Conservation (phyloP, 305 asterid species). For the Ilex paraguariensis region DNA sequence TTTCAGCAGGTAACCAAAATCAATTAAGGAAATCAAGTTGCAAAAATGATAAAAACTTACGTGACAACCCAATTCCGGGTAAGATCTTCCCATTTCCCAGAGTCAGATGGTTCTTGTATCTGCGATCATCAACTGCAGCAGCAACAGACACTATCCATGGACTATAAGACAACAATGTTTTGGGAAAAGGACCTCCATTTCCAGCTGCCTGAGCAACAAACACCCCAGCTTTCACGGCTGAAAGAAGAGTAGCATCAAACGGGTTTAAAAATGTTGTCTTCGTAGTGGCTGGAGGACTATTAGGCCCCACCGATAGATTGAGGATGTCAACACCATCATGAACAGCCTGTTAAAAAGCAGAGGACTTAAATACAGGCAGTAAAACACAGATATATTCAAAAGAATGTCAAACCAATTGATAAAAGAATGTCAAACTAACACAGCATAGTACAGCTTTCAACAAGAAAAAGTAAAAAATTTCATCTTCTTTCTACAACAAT, state of each 20-base stretch:
- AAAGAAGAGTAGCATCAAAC: slow-evolving; percentile 89
- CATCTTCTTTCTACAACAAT: too few relatives aligned
- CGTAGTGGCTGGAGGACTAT: slow-evolving; percentile 91
- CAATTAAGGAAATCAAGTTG: too few relatives aligned
- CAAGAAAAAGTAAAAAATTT: neutral
- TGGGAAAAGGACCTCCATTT: slow-evolving; percentile 97
- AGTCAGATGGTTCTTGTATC: slow-evolving; percentile 88
- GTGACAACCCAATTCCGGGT: slow-evolving; percentile 88
- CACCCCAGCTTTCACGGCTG: slow-evolving; percentile 96
- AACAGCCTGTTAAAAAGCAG: slow-evolving; percentile 65
- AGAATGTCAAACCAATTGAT: too few relatives aligned
- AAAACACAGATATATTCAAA: too few relatives aligned
- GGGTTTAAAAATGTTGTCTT: slow-evolving; percentile 93
- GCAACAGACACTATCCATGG: slow-evolving; percentile 98
- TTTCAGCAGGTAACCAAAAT: too few relatives aligned
- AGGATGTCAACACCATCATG: slow-evolving; percentile 96
- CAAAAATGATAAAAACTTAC: slow-evolving; percentile 42
- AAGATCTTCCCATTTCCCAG: slow-evolving; percentile 86
- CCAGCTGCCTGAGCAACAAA: slow-evolving; percentile 99
- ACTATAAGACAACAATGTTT: slow-evolving; percentile 86
- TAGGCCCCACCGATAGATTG: slow-evolving; percentile 96
- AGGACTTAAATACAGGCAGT: neutral
- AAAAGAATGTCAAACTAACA: too few relatives aligned
- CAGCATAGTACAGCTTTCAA: neutral
- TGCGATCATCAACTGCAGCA: slow-evolving; percentile 96